Evolutionary conservation across 306 rosid species (phyloP).

Genomic region (Pterocarpus santalinus): DNA sequence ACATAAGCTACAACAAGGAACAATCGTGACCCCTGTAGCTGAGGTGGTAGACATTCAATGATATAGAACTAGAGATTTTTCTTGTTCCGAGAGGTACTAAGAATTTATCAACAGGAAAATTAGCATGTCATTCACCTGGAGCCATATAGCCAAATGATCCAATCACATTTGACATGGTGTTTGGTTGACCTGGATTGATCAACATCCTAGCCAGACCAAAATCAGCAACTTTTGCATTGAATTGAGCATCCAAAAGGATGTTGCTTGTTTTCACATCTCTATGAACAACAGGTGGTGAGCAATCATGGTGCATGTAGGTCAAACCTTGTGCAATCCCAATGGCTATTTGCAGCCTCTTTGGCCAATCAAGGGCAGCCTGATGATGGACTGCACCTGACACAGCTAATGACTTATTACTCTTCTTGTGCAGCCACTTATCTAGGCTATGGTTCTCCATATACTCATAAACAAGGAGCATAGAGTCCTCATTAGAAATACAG

Average conservation of each 20-base stretch:
- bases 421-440: conserved; percentile 50
- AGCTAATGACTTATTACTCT: background rate
- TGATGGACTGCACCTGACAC: conserved; percentile 4
- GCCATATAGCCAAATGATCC: conserved; percentile 56
- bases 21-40: too few relatives aligned
- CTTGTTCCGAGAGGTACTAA: background rate
- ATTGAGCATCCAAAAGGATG: conserved; percentile 52
- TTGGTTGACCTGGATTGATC: conserved; percentile 45
- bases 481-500: conserved; percentile 48
- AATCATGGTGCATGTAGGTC: conserved; percentile 53
- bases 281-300: conserved; percentile 52
- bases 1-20: too few relatives aligned
- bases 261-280: conserved; percentile 54
- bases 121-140: conserved; percentile 45
- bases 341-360: conserved; percentile 52
- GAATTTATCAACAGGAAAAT: background rate
- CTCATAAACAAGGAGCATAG: conserved; percentile 52
- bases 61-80: background rate
- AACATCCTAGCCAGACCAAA: conserved; percentile 50
- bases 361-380: conserved; percentile 49
- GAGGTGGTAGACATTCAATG: too few relatives aligned
- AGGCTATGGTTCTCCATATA: conserved; percentile 47
- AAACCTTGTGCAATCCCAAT: conserved; percentile 54
- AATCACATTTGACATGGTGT: conserved; percentile 50
- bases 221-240: conserved; percentile 58